Conservation (phyloP, 306 rosid genomes). For the Lathyrus oleraceus region DNA sequence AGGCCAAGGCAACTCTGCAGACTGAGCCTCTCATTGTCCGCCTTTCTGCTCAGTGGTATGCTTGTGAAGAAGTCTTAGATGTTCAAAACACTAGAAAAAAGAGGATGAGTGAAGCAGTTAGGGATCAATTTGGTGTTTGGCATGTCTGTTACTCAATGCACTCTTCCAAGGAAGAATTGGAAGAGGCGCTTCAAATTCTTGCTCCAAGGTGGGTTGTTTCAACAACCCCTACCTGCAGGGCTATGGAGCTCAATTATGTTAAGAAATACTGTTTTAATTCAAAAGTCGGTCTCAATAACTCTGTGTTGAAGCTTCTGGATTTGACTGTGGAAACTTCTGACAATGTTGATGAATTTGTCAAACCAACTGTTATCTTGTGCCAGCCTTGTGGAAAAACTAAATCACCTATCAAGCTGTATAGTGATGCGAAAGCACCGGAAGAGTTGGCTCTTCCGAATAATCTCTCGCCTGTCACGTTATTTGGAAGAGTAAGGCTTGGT, state of each 20-base stretch:
- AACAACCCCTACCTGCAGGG: slow-evolving; percentile 77
- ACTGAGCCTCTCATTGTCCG: too few relatives aligned
- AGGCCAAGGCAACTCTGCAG: too few relatives aligned
- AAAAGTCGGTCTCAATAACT: too few relatives aligned
- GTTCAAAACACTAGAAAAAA: slow-evolving; percentile 45
- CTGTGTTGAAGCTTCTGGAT: too few relatives aligned
- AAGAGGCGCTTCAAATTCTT: slow-evolving; percentile 78
- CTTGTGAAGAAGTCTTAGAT: slow-evolving; percentile 48
- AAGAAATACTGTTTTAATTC: too few relatives aligned
- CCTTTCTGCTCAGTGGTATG: slow-evolving; percentile 88
- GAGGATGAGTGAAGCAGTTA: slow-evolving; percentile 62
- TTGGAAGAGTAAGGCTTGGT: slow-evolving; percentile 76
- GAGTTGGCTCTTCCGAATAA: slow-evolving; percentile 47
- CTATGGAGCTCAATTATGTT: slow-evolving; percentile 70
- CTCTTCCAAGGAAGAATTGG: slow-evolving; percentile 81
- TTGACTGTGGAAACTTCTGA: too few relatives aligned
- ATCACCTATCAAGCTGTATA: slow-evolving; percentile 39
- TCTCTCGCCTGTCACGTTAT: slow-evolving; percentile 55
- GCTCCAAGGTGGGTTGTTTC: slow-evolving; percentile 89
- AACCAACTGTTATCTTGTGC: too few relatives aligned
- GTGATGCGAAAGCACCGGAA: slow-evolving; percentile 32
- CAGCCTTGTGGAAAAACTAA: too few relatives aligned
- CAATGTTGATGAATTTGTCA: too few relatives aligned
- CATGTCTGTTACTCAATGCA: slow-evolving; percentile 82
- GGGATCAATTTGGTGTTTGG: slow-evolving; percentile 80